Evolutionary conservation across 169 alveolate genomes (phyloP).

Genomic region (Plasmodium gaboni): DNA sequence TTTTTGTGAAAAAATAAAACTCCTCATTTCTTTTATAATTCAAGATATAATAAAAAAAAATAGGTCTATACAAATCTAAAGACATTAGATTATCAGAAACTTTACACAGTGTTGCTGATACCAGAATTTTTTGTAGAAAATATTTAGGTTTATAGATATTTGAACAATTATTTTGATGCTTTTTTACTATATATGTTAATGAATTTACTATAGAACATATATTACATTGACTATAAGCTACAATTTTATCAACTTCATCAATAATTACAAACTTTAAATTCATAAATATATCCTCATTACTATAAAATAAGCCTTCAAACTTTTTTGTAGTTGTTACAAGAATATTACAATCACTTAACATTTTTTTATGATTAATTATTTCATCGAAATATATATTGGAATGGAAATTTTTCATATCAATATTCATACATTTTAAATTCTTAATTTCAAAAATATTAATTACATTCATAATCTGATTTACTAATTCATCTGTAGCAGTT

Average conservation of each 20-base stretch:
- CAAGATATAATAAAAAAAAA: slow-evolving; percentile 62
- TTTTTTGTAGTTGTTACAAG: slow-evolving; percentile 61
- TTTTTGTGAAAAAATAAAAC: slow-evolving; percentile 22
- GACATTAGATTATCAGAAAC: slow-evolving; percentile 63
- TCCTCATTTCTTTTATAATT: slow-evolving; percentile 49
- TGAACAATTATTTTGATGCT: slow-evolving; percentile 8
- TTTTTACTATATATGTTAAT: slow-evolving; percentile 45
- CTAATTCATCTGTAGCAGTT: slow-evolving; percentile 95
- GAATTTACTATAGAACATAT: slow-evolving; percentile 45
- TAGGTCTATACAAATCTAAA: slow-evolving; percentile 68
- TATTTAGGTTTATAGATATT: slow-evolving; percentile 53
- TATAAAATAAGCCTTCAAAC: slow-evolving; percentile 65
- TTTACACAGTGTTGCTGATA: slow-evolving; percentile 67
- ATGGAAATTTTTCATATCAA: slow-evolving; percentile 43
- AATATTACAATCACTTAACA: slow-evolving; percentile 25
- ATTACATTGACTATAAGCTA: slow-evolving; percentile 28
- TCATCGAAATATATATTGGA: slow-evolving; percentile 69
- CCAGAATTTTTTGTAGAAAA: slow-evolving; percentile 54
- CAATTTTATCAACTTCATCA: slow-evolving; percentile 80
- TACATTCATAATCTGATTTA: slow-evolving; percentile 90
- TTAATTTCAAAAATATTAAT: slow-evolving; percentile 84
- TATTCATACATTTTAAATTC: slow-evolving; percentile 14
- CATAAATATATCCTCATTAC: slow-evolving; percentile 69
- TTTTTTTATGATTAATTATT: slow-evolving; percentile 7
- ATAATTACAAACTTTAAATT: slow-evolving; percentile 74